These are phyloP conservation scores for Daldinia sp. DNA, from an alignment of 2,329 filamentous ascomycete genomes.

Conservation along the genomic window DNA sequence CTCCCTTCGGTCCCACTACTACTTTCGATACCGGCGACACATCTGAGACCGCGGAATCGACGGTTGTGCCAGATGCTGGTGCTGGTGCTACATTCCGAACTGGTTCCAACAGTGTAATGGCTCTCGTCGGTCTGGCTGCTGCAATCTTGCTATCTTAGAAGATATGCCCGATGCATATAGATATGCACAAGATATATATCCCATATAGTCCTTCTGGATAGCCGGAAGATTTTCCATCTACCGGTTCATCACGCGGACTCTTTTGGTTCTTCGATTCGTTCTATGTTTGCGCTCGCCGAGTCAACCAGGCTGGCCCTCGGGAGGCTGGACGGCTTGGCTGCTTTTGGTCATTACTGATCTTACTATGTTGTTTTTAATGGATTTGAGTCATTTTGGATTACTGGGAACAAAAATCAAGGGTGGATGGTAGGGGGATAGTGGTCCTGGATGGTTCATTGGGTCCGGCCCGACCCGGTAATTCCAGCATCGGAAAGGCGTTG, in stretches of 20 bases:
- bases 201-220: neutral
- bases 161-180: neutral
- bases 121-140: slow-evolving; percentile 37
- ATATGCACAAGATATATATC: neutral
- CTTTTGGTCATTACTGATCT: slow-evolving; percentile 23
- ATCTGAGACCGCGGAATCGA: slow-evolving; percentile 24
- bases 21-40: slow-evolving; percentile 38
- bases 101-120: slow-evolving; percentile 39
- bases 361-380: slow-evolving; percentile 25
- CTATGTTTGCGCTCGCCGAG: slow-evolving; percentile 16
- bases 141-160: slow-evolving; percentile 40
- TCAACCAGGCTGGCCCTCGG: slow-evolving; percentile 39
- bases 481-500: slow-evolving; percentile 35
- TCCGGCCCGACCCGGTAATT: slow-evolving; percentile 22
- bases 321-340: slow-evolving; percentile 31
- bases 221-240: neutral
- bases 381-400: slow-evolving; percentile 22
- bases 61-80: slow-evolving; percentile 31
- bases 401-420: slow-evolving; percentile 12
- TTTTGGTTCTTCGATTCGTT: slow-evolving; percentile 24
- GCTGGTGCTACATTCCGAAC: slow-evolving; percentile 29
- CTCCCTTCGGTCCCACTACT: slow-evolving; percentile 42
- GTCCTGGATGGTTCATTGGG: slow-evolving; percentile 21
- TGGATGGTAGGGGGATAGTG: slow-evolving; percentile 14
- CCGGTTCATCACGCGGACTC: slow-evolving; percentile 1